phyloP scores from a whole-genome alignment of 2,329 filamentous ascomycete genomes.

The Amauroascus verrucosus region DNA sequence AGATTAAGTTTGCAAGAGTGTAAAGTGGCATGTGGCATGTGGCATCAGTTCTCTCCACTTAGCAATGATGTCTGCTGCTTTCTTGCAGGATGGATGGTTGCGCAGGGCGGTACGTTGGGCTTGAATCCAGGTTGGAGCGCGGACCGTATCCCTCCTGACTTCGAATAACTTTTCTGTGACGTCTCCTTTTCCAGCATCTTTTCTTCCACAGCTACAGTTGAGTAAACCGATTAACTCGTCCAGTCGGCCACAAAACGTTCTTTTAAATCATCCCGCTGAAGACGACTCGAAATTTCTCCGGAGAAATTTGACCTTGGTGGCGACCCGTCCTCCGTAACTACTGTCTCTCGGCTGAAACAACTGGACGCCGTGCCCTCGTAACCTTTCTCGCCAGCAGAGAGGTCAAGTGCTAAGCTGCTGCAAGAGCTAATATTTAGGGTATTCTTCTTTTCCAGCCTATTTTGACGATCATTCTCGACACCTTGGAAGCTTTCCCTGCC shows the following conservation, averaged over 20 bases:
- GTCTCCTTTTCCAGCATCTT: background rate
- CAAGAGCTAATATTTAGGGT: too few species aligned
- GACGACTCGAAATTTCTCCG: background rate
- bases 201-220: background rate
- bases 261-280: background rate
- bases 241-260: background rate
- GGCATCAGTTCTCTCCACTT: too few species aligned
- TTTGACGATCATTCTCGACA: background rate
- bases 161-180: background rate
- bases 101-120: background rate
- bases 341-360: conserved; percentile 3
- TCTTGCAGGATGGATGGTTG: too few species aligned
- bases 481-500: background rate
- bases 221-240: background rate
- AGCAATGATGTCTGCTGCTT: too few species aligned
- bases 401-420: too few species aligned
- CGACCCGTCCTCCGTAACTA: background rate
- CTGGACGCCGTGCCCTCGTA: background rate
- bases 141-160: background rate
- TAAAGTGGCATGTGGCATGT: too few species aligned
- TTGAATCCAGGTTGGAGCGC: background rate
- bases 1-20: too few species aligned
- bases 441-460: background rate
- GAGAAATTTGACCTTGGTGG: background rate
- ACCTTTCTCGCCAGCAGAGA: background rate